Evolutionary conservation across 2,329 filamentous ascomycete genomes (phyloP).

Genomic region (Verticillium alfalfae): DNA sequence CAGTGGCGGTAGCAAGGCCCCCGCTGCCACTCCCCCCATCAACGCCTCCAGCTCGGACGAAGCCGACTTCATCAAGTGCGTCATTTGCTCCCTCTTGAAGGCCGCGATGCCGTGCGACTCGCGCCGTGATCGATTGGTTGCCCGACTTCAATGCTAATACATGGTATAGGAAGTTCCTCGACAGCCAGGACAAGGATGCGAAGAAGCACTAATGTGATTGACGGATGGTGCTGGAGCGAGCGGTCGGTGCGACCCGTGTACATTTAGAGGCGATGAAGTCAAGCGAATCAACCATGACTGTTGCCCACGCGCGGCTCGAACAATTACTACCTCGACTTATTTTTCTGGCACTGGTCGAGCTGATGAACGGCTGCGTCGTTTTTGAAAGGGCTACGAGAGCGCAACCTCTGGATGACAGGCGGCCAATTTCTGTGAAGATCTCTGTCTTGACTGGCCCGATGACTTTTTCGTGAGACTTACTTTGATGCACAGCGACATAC

Average conservation of each 20-base stretch:
- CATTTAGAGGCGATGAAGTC: conserved; percentile 15
- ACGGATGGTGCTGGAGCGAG: conserved; percentile 3
- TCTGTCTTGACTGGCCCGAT: no score
- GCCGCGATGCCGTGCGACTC: conserved; percentile 7
- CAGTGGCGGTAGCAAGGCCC: conserved; percentile 37
- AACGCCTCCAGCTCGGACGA: conserved; percentile 58
- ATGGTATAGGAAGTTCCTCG: conserved; percentile 38
- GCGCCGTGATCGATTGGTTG: neutral
- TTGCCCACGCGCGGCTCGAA: neutral
- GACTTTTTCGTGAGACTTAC: no score
- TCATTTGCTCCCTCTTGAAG: neutral
- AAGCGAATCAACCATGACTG: neutral
- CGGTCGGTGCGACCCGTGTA: conserved; percentile 15
- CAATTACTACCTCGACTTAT: neutral
- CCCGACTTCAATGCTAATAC: conserved; percentile 4
- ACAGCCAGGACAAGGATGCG: conserved; percentile 36
- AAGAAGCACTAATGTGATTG: conserved; percentile 30
- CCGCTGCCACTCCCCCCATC: conserved; percentile 48
- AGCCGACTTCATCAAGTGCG: conserved; percentile 62
- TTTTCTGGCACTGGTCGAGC: neutral
- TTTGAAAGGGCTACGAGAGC: neutral
- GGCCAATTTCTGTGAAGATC: no score
- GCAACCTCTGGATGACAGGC: neutral
- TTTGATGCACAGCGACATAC: no score
- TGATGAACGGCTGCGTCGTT: neutral